phyloP scores from a whole-genome alignment of 2,329 filamentous ascomycete species.

The Fusarium sp. region DNA sequence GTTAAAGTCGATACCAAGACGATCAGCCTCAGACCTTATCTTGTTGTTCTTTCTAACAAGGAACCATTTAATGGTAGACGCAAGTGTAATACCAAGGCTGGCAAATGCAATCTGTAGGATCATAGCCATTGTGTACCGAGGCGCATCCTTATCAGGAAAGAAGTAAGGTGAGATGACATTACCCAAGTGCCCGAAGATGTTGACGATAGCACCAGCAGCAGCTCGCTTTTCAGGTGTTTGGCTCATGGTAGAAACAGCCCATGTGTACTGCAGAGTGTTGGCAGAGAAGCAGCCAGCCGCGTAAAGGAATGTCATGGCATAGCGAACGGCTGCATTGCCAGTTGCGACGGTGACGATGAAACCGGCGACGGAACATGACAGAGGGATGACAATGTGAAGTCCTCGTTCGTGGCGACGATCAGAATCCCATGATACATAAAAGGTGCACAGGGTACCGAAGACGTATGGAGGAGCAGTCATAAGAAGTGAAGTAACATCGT shows the following conservation, averaged over 20 bases:
- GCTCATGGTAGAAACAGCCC: conserved; percentile 51
- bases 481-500: conserved; percentile 64
- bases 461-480: conserved; percentile 70
- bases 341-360: conserved; percentile 72
- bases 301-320: conserved; percentile 44
- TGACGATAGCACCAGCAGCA: conserved; percentile 52
- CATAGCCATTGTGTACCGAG: conserved; percentile 49
- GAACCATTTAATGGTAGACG: conserved; percentile 29
- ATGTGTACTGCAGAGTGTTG: conserved; percentile 53
- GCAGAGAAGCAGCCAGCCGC: conserved; percentile 44
- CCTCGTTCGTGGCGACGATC: conserved; percentile 72
- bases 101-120: conserved; percentile 41
- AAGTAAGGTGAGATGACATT: conserved; percentile 58
- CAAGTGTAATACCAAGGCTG: conserved; percentile 18
- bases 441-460: conserved; percentile 66
- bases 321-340: conserved; percentile 48
- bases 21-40: conserved; percentile 28
- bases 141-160: conserved; percentile 48
- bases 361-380: conserved; percentile 65
- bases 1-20: conserved; percentile 23
- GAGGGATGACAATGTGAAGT: conserved; percentile 68
- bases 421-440: conserved; percentile 70
- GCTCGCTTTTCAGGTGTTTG: conserved; percentile 56
- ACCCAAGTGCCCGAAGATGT: conserved; percentile 54
- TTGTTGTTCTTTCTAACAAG: conserved; percentile 39